Base-by-base conservation (phyloP, 2,329 filamentous ascomycete genomes). In the Pseudonectria foliicola region DNA sequence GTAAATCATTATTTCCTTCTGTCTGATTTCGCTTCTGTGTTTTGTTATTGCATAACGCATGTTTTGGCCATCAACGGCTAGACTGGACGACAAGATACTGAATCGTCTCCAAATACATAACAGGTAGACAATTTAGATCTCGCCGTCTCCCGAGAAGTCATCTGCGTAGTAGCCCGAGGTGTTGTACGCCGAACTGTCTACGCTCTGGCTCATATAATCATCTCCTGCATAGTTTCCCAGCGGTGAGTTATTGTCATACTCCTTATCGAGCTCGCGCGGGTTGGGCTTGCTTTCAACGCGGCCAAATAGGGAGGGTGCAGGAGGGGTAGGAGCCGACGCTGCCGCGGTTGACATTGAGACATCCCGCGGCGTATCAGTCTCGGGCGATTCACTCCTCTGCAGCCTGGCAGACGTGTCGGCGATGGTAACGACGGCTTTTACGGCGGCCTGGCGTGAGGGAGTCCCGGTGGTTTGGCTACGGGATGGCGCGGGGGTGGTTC, bases 351-450 rank as follows among this genome's bases (percentile, higher is more conserved):
- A 11, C 13, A 23, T 16, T 15, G 33, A 29, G 21, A 27, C 23
- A 10, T 27, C 16, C 4, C 41, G 40, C 8, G 39, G 37, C 3
- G 43, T 30, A 12, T 45, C 43, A 7, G 43, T 42, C 13, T 50
- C 44, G 11, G 40, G 39, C 8, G 49, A 56, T 32, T 57, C 54
- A 43, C 53, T 52, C 30, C 45, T 48, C 33, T 53, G 50, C 13
- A 52, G 46, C 42, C 51, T 49, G 5, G 50, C 46, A 4, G 52
- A 39, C 34, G 49, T 39, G 33, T 48, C 46, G 31, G 56, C 53
- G 49, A 61, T 58, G 14, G 57, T 61, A 57, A 45, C 56, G 51
- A 36, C 49, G 18, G 59, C 59, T 32, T 49, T 54, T 18, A 45
- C 41, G 8, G 59, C 59, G 28, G 59, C 58, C 28, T 44, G 43